Conservation (phyloP, 108 stramenopile genomes). For the Fragilaria radians region DNA sequence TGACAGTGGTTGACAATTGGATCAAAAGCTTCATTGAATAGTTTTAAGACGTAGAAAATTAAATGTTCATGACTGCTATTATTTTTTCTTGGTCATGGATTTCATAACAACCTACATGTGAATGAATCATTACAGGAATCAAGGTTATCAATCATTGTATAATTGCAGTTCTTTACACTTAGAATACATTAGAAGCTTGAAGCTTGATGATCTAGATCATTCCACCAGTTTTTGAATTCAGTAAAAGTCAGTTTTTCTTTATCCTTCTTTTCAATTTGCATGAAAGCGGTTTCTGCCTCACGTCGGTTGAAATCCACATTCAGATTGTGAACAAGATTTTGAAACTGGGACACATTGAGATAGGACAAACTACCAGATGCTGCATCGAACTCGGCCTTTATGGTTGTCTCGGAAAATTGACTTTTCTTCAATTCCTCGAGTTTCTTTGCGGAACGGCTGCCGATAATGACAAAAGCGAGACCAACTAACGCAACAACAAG, state of each 20-base stretch:
- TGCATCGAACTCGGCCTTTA: conserved; percentile 24
- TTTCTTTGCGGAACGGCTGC: conserved; percentile 30
- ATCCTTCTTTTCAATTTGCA: conserved; percentile 15
- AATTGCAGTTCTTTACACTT: no score
- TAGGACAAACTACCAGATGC: conserved; percentile 38
- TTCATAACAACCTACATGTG: no score
- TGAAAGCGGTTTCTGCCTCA: conserved; percentile 19
- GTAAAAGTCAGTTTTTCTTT: conserved; percentile 4
- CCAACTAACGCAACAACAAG: conserved; percentile 46
- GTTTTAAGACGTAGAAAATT: no score
- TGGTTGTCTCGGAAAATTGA: conserved; percentile 15
- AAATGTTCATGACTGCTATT: no score
- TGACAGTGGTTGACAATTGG: no score
- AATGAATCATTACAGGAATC: no score
- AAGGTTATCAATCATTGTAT: no score
- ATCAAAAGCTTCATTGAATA: no score
- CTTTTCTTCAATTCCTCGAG: conserved; percentile 31
- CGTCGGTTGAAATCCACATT: conserved; percentile 21
- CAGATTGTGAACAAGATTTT: conserved; percentile 10
- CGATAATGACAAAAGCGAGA: conserved; percentile 33
- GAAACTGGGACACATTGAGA: conserved; percentile 31
- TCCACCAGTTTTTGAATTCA: conserved; percentile 32
- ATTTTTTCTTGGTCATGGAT: no score
- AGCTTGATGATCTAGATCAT: conserved; percentile 1
- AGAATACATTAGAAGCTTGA: no score